Percentiles rank a stretch among this genome's conserved stretches.
phyloP scores from a whole-genome alignment of 345 rosid species.

The Brassica carinata region DNA sequence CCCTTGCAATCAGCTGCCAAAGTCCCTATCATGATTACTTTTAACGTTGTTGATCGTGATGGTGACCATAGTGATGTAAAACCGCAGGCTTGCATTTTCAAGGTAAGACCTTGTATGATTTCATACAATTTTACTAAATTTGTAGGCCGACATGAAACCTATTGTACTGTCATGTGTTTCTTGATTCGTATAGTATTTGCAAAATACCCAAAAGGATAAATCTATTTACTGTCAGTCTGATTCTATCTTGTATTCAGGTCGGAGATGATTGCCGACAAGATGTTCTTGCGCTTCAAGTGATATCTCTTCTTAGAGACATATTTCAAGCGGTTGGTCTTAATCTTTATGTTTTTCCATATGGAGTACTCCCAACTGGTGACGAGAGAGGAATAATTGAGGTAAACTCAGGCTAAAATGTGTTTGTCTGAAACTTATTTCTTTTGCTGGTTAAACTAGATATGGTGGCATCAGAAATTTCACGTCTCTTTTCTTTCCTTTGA shows the following conservation, averaged over 20 bases:
- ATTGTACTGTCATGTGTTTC: background rate
- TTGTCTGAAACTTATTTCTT: background rate
- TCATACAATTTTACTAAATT: background rate
- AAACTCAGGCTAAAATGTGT: background rate
- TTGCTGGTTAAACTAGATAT: background rate
- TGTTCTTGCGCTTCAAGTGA: conserved; percentile 98
- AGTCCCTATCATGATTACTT: conserved; percentile 95
- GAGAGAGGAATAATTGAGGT: conserved; percentile 95
- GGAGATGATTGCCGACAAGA: conserved; percentile 99
- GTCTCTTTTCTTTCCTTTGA: background rate
- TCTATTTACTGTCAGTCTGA: background rate
- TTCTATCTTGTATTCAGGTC: conserved; percentile 57
- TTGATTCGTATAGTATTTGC: background rate
- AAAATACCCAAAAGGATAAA: background rate
- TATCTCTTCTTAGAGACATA: conserved; percentile 75
- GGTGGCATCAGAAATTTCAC: background rate
- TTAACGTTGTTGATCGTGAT: conserved; percentile 84
- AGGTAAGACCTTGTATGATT: conserved; percentile 51
- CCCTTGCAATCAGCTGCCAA: conserved; percentile 98
- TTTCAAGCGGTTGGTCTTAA: conserved; percentile 85
- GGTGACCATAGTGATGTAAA: conserved; percentile 61
- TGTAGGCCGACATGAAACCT: conserved; percentile 2
- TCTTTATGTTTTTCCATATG: conserved; percentile 87
- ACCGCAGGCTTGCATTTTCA: conserved; percentile 97
- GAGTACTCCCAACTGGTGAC: conserved; percentile 93